Conservation (phyloP, 1,284 basidiomycete species). For the Rhizoctonia solani region DNA sequence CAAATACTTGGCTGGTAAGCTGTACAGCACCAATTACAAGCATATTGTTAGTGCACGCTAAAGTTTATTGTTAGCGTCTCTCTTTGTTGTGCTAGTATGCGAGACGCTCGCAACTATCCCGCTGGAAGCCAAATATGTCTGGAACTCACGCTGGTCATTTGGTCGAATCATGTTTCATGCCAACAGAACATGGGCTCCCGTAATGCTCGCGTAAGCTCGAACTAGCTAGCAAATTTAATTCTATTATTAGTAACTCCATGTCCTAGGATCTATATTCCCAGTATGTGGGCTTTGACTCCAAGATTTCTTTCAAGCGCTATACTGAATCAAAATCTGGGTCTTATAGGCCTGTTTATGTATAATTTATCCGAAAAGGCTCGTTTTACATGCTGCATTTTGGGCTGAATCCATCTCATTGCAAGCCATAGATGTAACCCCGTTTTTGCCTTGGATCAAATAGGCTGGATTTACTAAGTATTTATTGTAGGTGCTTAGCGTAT, state of each 20-base stretch:
- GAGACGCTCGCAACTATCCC: constrained; percentile 11
- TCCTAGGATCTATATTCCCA: constrained; percentile 13
- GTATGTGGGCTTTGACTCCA: too few relatives aligned
- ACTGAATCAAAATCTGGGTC: background rate
- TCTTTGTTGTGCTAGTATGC: constrained; percentile 1
- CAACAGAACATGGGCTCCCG: constrained; percentile 11
- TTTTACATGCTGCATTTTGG: background rate
- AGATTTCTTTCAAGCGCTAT: background rate
- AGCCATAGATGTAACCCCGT: too few relatives aligned
- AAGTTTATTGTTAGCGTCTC: background rate
- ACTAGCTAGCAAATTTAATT: background rate
- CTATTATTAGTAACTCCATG: background rate
- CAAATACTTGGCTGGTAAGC: constrained; percentile 4
- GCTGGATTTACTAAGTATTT: too few relatives aligned
- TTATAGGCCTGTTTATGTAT: constrained; percentile 10
- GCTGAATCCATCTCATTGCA: too few relatives aligned
- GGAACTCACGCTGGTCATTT: constrained; percentile 25
- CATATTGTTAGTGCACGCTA: too few relatives aligned
- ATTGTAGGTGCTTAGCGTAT: constrained; percentile 8
- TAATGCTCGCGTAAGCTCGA: constrained; percentile 9
- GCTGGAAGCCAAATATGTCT: background rate
- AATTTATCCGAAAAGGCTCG: constrained; percentile 9
- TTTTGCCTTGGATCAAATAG: too few relatives aligned
- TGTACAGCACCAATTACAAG: too few relatives aligned
- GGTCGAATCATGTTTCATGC: constrained; percentile 32